Base-by-base conservation (phyloP, 1,284 basidiomycete genomes). In the Puccinia polysora region DNA sequence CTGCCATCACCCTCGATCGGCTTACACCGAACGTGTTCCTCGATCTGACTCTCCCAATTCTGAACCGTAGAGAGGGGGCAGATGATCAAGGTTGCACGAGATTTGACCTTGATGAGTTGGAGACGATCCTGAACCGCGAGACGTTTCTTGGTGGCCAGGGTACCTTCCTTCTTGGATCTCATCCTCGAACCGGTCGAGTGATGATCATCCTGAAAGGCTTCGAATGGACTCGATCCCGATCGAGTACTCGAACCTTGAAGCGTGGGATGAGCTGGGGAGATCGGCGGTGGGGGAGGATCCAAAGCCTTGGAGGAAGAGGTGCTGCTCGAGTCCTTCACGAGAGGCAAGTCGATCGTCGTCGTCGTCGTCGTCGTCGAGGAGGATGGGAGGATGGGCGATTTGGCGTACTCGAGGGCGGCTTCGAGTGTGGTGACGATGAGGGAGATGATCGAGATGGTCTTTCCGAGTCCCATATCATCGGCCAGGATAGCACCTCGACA, bases 41-140 rank as follows among this genome's bases (percentile, higher is more conserved):
- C 86, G 79, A 98, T 90, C 80, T 99, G 96, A 75, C 96, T 91
- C 81, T 98, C 95, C 96, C 96, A 99, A 78, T 97, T 98, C 56
- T 90, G 87, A 0, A 99, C 91, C 1, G 96, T 97, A 25, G 92
- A 95, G 67, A 99, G 84, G 7, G 96, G 96, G 77, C 96, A 97
- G 30, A 99, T 86, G 76, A 99, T 90, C n/a, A 99, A 82, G 0
- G 96, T 97, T 7, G 89, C 96, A 55, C 92, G 86, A 77, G 89
- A 91, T 75, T 88, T 76, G 36, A 74, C 67, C 60, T 76, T 76
- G 36, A 80, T 75, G 45, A 79, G 73, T 18, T 75, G 64, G 30
- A 70, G 74, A n/a, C 77, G 76, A 15, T 75, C 71, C 10, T 70
- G 30, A 52, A 78, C 76, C 4, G 75, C 75, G 0, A 69, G 65